Percentiles rank a stretch among this genome's conserved stretches.
Evolutionary conservation across 2,329 filamentous ascomycete genomes (phyloP).

Genomic region (Fusarium chaquense): DNA sequence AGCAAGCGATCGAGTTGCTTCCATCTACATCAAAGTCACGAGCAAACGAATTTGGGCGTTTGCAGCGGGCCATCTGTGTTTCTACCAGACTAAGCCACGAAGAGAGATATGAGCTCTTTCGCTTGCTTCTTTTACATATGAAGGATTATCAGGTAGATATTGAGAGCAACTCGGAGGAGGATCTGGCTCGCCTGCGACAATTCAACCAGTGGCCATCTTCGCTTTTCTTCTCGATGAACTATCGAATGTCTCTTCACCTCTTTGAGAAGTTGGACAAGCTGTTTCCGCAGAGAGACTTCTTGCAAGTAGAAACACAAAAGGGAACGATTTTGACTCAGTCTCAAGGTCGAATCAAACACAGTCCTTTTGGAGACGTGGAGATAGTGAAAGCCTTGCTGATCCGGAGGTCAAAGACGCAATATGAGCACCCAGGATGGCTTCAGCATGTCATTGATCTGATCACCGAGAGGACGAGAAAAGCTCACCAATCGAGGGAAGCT

Average conservation of each 20-base stretch:
- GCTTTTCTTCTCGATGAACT: slow-evolving; percentile 32
- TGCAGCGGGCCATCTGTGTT: neutral
- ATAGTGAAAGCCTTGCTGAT: slow-evolving; percentile 28
- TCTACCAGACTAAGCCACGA: neutral
- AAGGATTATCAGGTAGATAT: slow-evolving; percentile 40
- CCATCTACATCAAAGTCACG: neutral
- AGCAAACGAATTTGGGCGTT: neutral
- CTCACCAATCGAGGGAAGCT: slow-evolving; percentile 41
- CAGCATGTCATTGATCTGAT: slow-evolving; percentile 26
- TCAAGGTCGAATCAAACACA: slow-evolving; percentile 7
- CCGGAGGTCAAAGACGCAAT: slow-evolving; percentile 13
- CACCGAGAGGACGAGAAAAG: slow-evolving; percentile 40
- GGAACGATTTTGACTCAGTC: slow-evolving; percentile 24
- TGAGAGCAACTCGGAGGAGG: slow-evolving; percentile 28
- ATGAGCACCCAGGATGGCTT: slow-evolving; percentile 29
- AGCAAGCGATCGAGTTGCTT: slow-evolving; percentile 19
- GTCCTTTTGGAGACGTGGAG: slow-evolving; percentile 29
- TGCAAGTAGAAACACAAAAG: neutral
- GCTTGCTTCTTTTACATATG: slow-evolving; percentile 38
- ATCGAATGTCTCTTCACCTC: slow-evolving; percentile 19
- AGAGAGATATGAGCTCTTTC: slow-evolving; percentile 42
- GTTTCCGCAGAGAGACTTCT: slow-evolving; percentile 34
- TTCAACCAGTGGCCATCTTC: slow-evolving; percentile 23
- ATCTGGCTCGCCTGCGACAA: slow-evolving; percentile 11
- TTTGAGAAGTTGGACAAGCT: slow-evolving; percentile 34